These are phyloP conservation scores for Pseudogymnoascus sp. DNA, from an alignment of 2,329 filamentous ascomycete genomes.

Conservation along the genomic window DNA sequence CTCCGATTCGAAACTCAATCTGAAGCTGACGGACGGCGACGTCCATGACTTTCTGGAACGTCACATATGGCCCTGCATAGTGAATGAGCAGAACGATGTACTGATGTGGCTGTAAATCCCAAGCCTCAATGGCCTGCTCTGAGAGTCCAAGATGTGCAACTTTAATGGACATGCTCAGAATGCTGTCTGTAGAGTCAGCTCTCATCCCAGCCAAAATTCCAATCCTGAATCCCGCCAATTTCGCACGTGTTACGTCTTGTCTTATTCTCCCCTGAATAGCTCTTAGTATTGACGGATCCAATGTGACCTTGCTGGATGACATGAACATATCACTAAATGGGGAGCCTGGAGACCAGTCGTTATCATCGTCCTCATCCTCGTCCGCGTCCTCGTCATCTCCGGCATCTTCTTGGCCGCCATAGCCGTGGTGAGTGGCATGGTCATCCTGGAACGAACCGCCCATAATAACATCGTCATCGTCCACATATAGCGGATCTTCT, in stretches of 20 bases:
- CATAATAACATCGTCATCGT: slow-evolving; percentile 9
- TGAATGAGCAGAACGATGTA: slow-evolving; percentile 70
- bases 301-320: slow-evolving; percentile 33
- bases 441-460: not conserved
- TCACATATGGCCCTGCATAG: slow-evolving; percentile 56
- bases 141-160: slow-evolving; percentile 67
- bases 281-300: slow-evolving; percentile 28
- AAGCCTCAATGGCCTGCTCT: slow-evolving; percentile 68
- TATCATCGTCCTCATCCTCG: slow-evolving; percentile 23
- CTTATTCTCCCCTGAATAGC: slow-evolving; percentile 16
- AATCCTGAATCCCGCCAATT: slow-evolving; percentile 62
- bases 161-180: slow-evolving; percentile 62
- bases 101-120: slow-evolving; percentile 60
- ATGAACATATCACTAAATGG: slow-evolving; percentile 1
- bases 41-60: slow-evolving; percentile 47
- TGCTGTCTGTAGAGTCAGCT: slow-evolving; percentile 36
- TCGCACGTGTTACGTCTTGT: slow-evolving; percentile 45
- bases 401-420: not conserved
- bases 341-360: slow-evolving; percentile 14
- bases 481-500: not conserved
- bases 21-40: slow-evolving; percentile 34
- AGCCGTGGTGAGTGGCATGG: not conserved
- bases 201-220: slow-evolving; percentile 51
- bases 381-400: slow-evolving; percentile 21
- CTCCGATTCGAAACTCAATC: slow-evolving; percentile 61